These are phyloP conservation scores for Lenzites betulinus DNA, from an alignment of 768 basidiomycete species.

Conservation along the genomic window DNA sequence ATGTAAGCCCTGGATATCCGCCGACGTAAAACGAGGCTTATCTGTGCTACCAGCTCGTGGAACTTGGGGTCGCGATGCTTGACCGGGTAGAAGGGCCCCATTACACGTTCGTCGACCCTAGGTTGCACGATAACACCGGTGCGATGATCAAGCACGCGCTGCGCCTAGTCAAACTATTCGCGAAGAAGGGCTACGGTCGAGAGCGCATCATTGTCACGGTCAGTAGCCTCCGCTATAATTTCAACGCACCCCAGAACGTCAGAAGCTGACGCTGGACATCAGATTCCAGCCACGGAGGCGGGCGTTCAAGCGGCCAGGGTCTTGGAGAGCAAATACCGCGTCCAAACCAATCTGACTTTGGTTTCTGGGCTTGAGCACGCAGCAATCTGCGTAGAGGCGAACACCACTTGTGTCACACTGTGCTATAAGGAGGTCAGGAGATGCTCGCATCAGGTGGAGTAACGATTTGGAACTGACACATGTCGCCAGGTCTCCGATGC, in stretches of 20 bases:
- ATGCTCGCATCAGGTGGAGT: neutral
- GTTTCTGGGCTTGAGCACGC: slow-evolving; percentile 60
- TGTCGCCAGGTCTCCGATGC: slow-evolving; percentile 12
- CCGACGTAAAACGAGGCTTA: neutral
- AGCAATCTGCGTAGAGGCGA: slow-evolving; percentile 54
- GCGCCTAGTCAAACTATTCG: slow-evolving; percentile 44
- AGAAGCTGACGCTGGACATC: slow-evolving; percentile 1
- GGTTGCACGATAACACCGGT: slow-evolving; percentile 37
- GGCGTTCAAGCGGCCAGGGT: slow-evolving; percentile 51
- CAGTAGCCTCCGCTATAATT: slow-evolving; percentile 19
- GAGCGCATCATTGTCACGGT: slow-evolving; percentile 54
- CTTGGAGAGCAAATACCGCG: slow-evolving; percentile 41
- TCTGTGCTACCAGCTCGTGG: slow-evolving; percentile 45
- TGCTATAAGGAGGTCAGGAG: slow-evolving; percentile 49
- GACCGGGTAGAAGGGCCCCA: slow-evolving; percentile 51
- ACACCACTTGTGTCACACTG: slow-evolving; percentile 50
- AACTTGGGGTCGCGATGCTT: slow-evolving; percentile 47
- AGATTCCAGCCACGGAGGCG: slow-evolving; percentile 61
- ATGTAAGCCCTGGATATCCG: slow-evolving; percentile 30
- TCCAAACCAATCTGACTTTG: slow-evolving; percentile 52
- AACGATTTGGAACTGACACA: slow-evolving; percentile 8
- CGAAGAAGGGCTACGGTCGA: slow-evolving; percentile 39
- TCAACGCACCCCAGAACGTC: neutral
- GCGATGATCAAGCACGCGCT: slow-evolving; percentile 47
- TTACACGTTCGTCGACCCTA: slow-evolving; percentile 53